Evolutionary conservation across 208 protist species (phyloP), one percentile per base, ranked within the genome.

Genomic region (Balamuthia mandrillaris): DNA sequence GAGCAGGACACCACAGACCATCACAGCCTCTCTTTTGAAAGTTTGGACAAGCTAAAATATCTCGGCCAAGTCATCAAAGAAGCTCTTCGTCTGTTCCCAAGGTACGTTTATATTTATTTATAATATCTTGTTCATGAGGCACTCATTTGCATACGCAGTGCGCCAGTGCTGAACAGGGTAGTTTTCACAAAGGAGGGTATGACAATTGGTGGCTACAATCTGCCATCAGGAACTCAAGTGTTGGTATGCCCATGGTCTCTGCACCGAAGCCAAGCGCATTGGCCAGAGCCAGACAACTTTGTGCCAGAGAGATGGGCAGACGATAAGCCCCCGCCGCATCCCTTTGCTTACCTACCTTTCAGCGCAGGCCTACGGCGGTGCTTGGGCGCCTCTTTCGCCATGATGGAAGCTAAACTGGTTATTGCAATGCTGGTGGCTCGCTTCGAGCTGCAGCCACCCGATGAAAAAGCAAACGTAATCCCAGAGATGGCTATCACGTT

Each of bases 401-500:
- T 60, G 47, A 78, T 78, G 70, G 70, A 78, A 41, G 70, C 70
- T 49, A 78, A 78, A 18, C 45, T 78, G n/a, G 70, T 49, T 27
- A 16, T 78, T 27, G 70, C 47, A 14, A 54, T 21, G 16, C 14
- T 21, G 14, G 14, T 21, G 16, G 16, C 21, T 54, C 52, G 70
- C 70, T 2, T 52, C 70, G 10, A 78, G 29, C 45, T 78, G 4
- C 33, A 29, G 41, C 70, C 70, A 18, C 16, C 47, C 18, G 70
- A n/a, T 27, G 47, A 78, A 9, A 29, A 18, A 27, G 18, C 44
- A 16, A 37, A 78, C 12, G 60, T n/a, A n/a, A n/a, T n/a, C n/a
- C n/a, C 70, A 0, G 70, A 78, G 70, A 78, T 78, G 70, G 70
- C 70, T 49, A 78, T 78, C 70, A 78, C 70, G 18, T 18, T 78